Evolutionary conservation across 768 basidiomycete genomes (phyloP), one percentile per base, ranked within the genome.

Genomic region (Auriscalpium microsporum): DNA sequence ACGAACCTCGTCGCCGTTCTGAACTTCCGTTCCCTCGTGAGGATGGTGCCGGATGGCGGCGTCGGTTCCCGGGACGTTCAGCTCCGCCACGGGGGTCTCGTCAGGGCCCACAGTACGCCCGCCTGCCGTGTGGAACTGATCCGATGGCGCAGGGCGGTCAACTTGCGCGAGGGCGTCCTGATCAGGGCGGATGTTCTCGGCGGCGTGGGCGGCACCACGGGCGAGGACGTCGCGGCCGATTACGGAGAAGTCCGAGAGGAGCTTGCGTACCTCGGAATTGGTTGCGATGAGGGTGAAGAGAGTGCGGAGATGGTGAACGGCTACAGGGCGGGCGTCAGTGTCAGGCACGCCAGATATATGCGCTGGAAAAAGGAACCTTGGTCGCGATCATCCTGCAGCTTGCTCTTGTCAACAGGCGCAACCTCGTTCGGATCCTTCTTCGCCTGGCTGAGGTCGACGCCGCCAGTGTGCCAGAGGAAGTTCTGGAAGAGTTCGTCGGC

Each of bases 181-280:
- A 49, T 71, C 63, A 0, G 95, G 95, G 3, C 84, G 82, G 35
- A 93, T 73, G 51, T 68, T 69, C 35, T 81, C 78, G 8, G 90
- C 88, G 11, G 80, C 84, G 65, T 91, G 87, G 61, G 75, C 68
- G 0, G 88, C 84, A 17, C 79, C 80, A 40, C 80, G 84, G 4
- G 90, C 82, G 58, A 95, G 82, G 53, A 96, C 75, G 68, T 95
- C 92, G 44, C 91, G 85, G 0, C 89, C 88, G 49, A 91, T 83
- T 56, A 85, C 68, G 10, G 81, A 78, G 59, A 88, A 84, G 69
- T 93, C 90, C 2, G 82, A 78, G 52, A 94, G 71, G 33, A 96
- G 83, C 68, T 96, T 95, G 64, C 93, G 86, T 34, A 89, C 86
- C 72, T 95, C 90, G 0, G 89, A 86, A 73, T 99, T 99, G 66